A percentile compares a stretch with the other conserved stretches of the same genome.
phyloP scores from a whole-genome alignment of 23 red algal genomes.

The Cyanidiococcus yangmingshanensis region DNA sequence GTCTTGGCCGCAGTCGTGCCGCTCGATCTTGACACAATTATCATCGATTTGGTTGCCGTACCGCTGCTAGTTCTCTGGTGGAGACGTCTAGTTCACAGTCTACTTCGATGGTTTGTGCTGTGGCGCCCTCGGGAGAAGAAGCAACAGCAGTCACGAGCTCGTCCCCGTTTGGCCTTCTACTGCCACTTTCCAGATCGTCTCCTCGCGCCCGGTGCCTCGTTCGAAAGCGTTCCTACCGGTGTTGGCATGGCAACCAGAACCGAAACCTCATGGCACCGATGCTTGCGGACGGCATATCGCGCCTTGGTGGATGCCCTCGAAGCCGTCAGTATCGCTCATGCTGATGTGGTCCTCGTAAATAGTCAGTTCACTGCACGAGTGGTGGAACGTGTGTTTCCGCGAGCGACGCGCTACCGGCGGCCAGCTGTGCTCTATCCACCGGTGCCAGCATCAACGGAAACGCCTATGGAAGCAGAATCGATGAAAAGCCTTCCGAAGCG shows the following conservation, averaged over 20 bases:
- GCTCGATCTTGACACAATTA: slow-evolving; percentile 32
- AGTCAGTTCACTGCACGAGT: slow-evolving; percentile 54
- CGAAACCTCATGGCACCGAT: not conserved
- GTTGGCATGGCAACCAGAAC: not conserved
- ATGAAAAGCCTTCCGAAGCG: not conserved
- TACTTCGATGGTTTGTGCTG: not conserved
- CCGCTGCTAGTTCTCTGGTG: slow-evolving; percentile 53
- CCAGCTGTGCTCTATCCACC: slow-evolving; percentile 61
- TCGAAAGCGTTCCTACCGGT: not conserved
- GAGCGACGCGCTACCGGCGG: not conserved
- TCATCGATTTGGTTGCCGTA: slow-evolving; percentile 73
- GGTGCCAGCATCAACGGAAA: not conserved
- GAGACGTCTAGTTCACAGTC: not conserved
- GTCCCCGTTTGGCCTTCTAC: slow-evolving; percentile 42
- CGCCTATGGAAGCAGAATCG: not conserved
- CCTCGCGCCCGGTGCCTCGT: slow-evolving; percentile 30
- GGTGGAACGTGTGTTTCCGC: slow-evolving; percentile 39
- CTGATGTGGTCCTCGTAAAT: slow-evolving; percentile 51
- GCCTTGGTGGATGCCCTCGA: slow-evolving; percentile 47
- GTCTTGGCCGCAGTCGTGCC: slow-evolving; percentile 41
- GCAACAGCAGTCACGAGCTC: not conserved
- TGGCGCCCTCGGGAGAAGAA: not conserved
- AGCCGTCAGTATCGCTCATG: slow-evolving; percentile 30
- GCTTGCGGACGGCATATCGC: slow-evolving; percentile 37
- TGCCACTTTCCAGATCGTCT: slow-evolving; percentile 91